Conservation (phyloP, 2,329 filamentous ascomycete species). For the Macrophomina tecta region DNA sequence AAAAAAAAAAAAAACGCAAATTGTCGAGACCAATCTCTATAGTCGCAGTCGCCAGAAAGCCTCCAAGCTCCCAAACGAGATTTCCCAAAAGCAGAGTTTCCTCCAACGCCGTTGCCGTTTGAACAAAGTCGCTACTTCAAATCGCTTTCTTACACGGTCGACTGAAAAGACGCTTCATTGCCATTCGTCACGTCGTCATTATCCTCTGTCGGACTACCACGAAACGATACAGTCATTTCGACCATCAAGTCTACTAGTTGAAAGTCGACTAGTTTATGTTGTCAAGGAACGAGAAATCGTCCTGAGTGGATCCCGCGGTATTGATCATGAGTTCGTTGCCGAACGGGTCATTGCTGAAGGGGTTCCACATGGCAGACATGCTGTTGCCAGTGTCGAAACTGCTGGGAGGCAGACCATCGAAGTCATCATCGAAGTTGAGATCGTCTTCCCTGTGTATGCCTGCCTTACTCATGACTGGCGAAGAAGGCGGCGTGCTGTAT, state of each 20-base stretch:
- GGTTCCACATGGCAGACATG: slow-evolving; percentile 19
- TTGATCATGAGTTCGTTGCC: slow-evolving; percentile 21
- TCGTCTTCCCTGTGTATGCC: slow-evolving; percentile 15
- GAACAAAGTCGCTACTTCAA: slow-evolving; percentile 22
- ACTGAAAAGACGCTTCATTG: slow-evolving; percentile 23
- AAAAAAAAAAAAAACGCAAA: slow-evolving; percentile 17
- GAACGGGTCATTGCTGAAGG: slow-evolving; percentile 18
- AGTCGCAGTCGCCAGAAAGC: background rate
- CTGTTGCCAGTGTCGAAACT: background rate
- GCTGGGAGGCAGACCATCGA: slow-evolving; percentile 11
- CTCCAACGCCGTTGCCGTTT: slow-evolving; percentile 17
- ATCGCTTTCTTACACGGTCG: slow-evolving; percentile 18
- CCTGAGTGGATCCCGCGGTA: slow-evolving; percentile 16
- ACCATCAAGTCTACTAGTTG: background rate
- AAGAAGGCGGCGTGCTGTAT: slow-evolving; percentile 46
- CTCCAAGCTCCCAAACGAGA: slow-evolving; percentile 1
- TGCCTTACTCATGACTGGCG: slow-evolving; percentile 32
- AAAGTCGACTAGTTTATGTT: slow-evolving; percentile 1
- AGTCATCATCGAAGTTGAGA: slow-evolving; percentile 22
- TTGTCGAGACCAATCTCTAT: slow-evolving; percentile 22
- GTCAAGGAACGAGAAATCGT: slow-evolving; percentile 18
- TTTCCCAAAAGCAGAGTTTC: slow-evolving; percentile 15
- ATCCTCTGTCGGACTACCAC: background rate
- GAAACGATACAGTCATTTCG: background rate
- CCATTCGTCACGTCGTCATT: slow-evolving; percentile 23